A percentile compares a stretch with the other conserved stretches of the same genome.
Evolutionary conservation across 2,329 filamentous ascomycete species (phyloP).

Genomic region (Orbilia brochopaga): DNA sequence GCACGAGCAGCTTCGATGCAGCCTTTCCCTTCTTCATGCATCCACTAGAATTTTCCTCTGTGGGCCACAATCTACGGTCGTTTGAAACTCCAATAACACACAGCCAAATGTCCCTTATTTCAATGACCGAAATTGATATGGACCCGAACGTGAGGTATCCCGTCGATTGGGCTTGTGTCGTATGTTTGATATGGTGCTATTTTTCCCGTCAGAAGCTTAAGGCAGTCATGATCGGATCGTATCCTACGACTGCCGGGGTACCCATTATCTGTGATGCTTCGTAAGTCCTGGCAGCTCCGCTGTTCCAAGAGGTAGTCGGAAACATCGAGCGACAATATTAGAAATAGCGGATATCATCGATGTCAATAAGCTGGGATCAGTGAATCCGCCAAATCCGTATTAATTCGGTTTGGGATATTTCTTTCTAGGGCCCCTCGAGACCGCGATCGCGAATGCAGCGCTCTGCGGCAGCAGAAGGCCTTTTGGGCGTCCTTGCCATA

Average conservation of each 20-base stretch:
- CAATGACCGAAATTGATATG: slow-evolving; percentile 21
- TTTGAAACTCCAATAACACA: slow-evolving; percentile 40
- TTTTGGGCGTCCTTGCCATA: neutral
- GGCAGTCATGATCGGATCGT: slow-evolving; percentile 5
- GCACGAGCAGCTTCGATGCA: slow-evolving; percentile 5
- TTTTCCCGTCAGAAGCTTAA: slow-evolving; percentile 16
- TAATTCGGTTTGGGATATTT: slow-evolving; percentile 23
- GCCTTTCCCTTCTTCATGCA: slow-evolving; percentile 30
- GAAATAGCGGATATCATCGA: slow-evolving; percentile 25
- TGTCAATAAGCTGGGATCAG: slow-evolving; percentile 28
- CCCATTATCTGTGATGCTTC: neutral
- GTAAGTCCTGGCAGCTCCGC: neutral
- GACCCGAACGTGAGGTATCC: neutral
- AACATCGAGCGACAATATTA: slow-evolving; percentile 18
- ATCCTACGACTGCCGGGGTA: too few relatives aligned
- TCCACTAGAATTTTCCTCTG: slow-evolving; percentile 27
- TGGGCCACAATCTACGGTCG: slow-evolving; percentile 18
- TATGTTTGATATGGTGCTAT: slow-evolving; percentile 12
- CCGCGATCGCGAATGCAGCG: slow-evolving; percentile 8
- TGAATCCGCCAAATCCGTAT: slow-evolving; percentile 15
- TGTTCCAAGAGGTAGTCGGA: slow-evolving; percentile 16
- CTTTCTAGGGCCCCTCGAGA: slow-evolving; percentile 1
- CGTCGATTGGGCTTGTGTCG: neutral
- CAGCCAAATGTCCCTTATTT: slow-evolving; percentile 24
- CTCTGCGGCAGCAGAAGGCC: slow-evolving; percentile 3